Percentiles rank a stretch among this genome's conserved stretches.
Conservation (phyloP, 2,329 filamentous ascomycete species). For the Trichoderma polysporum region DNA sequence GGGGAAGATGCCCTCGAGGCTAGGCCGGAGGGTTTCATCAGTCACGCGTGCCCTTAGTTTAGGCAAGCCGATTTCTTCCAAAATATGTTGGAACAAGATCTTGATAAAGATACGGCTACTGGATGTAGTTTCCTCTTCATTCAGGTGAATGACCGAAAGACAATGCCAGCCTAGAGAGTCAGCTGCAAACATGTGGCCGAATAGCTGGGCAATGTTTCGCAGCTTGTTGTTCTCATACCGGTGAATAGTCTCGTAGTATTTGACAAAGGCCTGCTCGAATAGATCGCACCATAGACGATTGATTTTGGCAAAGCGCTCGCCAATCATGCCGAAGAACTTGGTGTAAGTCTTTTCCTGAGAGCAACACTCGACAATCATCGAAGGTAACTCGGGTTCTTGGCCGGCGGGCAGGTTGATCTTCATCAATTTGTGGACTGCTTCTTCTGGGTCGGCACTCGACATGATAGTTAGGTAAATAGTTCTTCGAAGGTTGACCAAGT, state of each 20-base stretch:
- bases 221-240: slow-evolving; percentile 94
- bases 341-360: slow-evolving; percentile 96
- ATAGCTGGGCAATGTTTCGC: slow-evolving; percentile 92
- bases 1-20: slow-evolving; percentile 84
- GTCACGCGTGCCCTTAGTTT: slow-evolving; percentile 74
- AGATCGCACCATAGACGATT: slow-evolving; percentile 93
- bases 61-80: slow-evolving; percentile 80
- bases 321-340: slow-evolving; percentile 94
- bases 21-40: slow-evolving; percentile 75
- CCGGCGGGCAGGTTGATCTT: slow-evolving; percentile 85
- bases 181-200: slow-evolving; percentile 83
- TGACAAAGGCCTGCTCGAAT: slow-evolving; percentile 84
- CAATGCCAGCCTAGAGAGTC: slow-evolving; percentile 94
- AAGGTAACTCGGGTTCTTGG: slow-evolving; percentile 84
- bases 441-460: slow-evolving; percentile 93
- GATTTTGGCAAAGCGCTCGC: slow-evolving; percentile 92
- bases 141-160: slow-evolving; percentile 79
- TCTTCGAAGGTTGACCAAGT: slow-evolving; percentile 87
- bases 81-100: slow-evolving; percentile 90
- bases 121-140: slow-evolving; percentile 95
- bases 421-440: slow-evolving; percentile 96
- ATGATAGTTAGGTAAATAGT: slow-evolving; percentile 98
- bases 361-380: slow-evolving; percentile 96
- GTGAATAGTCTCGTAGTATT: slow-evolving; percentile 97
- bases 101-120: slow-evolving; percentile 98